These are phyloP conservation scores for Niveomyces coronatus DNA, from an alignment of 2,329 filamentous ascomycete species.

Conservation along the genomic window DNA sequence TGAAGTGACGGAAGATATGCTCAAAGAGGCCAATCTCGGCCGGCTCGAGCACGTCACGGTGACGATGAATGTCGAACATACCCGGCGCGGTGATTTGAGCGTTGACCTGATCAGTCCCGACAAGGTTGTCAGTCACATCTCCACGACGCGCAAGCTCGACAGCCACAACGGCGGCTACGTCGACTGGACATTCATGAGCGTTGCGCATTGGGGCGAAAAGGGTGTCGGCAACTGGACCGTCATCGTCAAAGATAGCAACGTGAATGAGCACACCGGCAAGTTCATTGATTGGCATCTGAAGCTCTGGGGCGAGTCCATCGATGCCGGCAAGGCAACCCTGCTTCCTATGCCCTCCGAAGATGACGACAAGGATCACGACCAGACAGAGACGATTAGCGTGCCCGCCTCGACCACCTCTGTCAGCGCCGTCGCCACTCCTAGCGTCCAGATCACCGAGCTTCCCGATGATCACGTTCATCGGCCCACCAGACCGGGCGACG, in stretches of 20 bases:
- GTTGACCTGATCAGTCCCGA: constrained; percentile 82
- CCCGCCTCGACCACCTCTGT: constrained; percentile 27
- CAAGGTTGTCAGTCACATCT: constrained; percentile 73
- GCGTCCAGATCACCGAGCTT: constrained; percentile 34
- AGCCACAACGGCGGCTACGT: constrained; percentile 59
- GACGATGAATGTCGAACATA: constrained; percentile 92
- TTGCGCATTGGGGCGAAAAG: constrained; percentile 89
- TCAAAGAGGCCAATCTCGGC: constrained; percentile 73
- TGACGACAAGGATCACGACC: constrained; percentile 74
- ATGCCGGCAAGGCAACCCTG: constrained; percentile 59
- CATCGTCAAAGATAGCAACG: constrained; percentile 71
- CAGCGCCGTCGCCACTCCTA: constrained; percentile 40
- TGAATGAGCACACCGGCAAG: constrained; percentile 65
- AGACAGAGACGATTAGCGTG: constrained; percentile 42
- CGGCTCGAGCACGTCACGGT: constrained; percentile 90
- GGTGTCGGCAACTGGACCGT: constrained; percentile 87
- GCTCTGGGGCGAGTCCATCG: constrained; percentile 83
- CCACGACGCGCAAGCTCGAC: constrained; percentile 64
- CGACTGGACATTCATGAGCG: constrained; percentile 99
- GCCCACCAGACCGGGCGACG: constrained; percentile 35
- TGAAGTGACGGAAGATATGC: constrained; percentile 70
- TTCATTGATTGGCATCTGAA: constrained; percentile 91
- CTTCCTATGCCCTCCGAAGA: constrained; percentile 74
- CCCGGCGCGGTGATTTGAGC: constrained; percentile 78
- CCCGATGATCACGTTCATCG: constrained; percentile 57